phyloP scores from a whole-genome alignment of 164 flowering plant genomes.

The Dillenia turbinata region DNA sequence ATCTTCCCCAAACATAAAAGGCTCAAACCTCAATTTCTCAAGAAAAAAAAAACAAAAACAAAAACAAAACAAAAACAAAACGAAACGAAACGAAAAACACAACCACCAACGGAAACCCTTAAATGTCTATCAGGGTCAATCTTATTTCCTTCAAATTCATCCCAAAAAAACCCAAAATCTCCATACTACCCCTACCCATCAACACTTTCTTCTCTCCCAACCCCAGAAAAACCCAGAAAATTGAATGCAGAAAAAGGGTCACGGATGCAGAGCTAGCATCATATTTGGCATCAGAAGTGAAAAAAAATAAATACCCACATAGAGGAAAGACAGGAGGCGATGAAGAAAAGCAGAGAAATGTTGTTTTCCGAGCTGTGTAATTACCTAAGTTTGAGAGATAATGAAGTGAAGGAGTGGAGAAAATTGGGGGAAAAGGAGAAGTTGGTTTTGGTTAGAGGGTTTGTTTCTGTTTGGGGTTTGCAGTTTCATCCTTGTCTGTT shows the following conservation, averaged over 20 bases:
- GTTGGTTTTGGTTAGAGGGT: constrained; percentile 43
- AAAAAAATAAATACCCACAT: constrained; percentile 30
- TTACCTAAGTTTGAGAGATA: constrained; percentile 28
- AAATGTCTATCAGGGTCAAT: constrained; percentile 29
- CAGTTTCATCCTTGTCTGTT: constrained; percentile 75
- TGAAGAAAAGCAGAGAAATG: constrained; percentile 61
- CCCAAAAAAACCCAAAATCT: constrained; percentile 10
- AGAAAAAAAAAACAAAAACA: too few species aligned
- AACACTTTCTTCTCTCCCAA: constrained; percentile 1
- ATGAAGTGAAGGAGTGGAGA: constrained; percentile 54
- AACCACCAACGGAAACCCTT: not conserved
- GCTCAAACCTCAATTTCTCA: constrained; percentile 6
- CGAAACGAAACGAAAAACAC: not conserved
- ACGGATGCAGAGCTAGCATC: constrained; percentile 41
- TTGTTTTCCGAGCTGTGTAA: constrained; percentile 51
- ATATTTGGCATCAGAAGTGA: constrained; percentile 38
- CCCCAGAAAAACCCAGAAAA: constrained; percentile 10
- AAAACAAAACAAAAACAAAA: too few species aligned
- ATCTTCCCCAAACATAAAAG: not conserved
- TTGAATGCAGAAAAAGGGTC: constrained; percentile 25
- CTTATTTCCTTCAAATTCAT: constrained; percentile 12
- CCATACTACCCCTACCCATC: constrained; percentile 10
- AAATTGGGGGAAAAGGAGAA: constrained; percentile 55
- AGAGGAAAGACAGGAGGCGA: constrained; percentile 49
- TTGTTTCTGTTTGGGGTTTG: constrained; percentile 64